phyloP scores from a whole-genome alignment of 352 stramenopile genomes.

The Phytopythium mirpurense region DNA sequence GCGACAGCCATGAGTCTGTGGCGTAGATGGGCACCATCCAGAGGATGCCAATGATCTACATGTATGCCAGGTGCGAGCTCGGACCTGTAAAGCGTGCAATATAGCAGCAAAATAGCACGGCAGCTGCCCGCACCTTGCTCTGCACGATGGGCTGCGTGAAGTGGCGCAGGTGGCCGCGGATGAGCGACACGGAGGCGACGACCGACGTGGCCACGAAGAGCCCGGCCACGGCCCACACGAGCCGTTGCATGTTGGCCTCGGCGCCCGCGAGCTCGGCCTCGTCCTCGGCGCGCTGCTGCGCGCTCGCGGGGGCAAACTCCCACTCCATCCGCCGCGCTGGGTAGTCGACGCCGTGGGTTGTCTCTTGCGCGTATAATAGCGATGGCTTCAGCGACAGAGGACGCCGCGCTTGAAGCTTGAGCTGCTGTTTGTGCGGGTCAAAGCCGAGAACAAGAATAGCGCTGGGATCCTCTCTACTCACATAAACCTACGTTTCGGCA shows the following conservation, averaged over 20 bases:
- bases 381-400: background rate
- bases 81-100: too few species aligned
- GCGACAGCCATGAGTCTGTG: slow-evolving; percentile 95
- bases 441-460: background rate
- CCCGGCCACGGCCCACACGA: slow-evolving; percentile 85
- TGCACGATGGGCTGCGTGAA: slow-evolving; percentile 93
- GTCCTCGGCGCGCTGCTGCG: slow-evolving; percentile 5
- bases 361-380: too few species aligned
- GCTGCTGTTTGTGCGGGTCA: background rate
- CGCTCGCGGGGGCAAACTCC: slow-evolving; percentile 4
- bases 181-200: slow-evolving; percentile 88
- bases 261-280: slow-evolving; percentile 10
- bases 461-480: too few species aligned
- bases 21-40: slow-evolving; percentile 99
- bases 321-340: slow-evolving; percentile 2
- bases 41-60: slow-evolving; percentile 97
- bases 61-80: too few species aligned
- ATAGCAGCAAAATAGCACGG: too few species aligned
- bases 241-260: slow-evolving; percentile 57
- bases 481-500: too few species aligned
- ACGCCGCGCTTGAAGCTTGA: background rate
- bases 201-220: slow-evolving; percentile 88
- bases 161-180: slow-evolving; percentile 88
- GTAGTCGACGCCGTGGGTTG: background rate
- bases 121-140: slow-evolving; percentile 92